Evolutionary conservation across 768 basidiomycete genomes (phyloP).

Genomic region (Punctularia strigosozonata): DNA sequence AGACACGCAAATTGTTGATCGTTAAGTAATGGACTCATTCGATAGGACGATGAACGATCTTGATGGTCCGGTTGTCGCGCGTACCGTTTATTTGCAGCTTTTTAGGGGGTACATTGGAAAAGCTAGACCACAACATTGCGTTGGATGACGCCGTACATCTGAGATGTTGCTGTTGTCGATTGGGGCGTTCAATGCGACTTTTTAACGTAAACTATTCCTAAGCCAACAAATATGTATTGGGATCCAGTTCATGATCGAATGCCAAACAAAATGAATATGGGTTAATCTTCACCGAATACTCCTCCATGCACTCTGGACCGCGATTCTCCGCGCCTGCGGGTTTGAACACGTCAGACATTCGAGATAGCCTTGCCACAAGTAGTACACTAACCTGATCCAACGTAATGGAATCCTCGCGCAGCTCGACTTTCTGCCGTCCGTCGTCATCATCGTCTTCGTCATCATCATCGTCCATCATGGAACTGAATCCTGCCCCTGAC

Average conservation of each 20-base stretch:
- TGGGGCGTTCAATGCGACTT: too few species aligned
- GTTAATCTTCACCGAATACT: slow-evolving; percentile 48
- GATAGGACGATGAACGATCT: slow-evolving; percentile 1
- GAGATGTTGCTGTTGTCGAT: too few species aligned
- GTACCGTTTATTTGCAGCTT: not conserved
- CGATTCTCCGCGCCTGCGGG: slow-evolving; percentile 64
- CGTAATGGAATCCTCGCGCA: slow-evolving; percentile 78
- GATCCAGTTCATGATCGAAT: not conserved
- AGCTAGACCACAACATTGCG: too few species aligned
- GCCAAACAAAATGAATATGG: not conserved
- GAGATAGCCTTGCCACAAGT: slow-evolving; percentile 3
- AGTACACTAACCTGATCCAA: slow-evolving; percentile 68
- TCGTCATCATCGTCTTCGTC: slow-evolving; percentile 47
- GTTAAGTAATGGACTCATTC: not conserved
- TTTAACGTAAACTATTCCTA: too few species aligned
- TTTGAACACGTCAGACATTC: slow-evolving; percentile 4
- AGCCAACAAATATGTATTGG: not conserved
- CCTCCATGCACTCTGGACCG: slow-evolving; percentile 87
- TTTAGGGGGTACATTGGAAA: too few species aligned
- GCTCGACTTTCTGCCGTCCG: slow-evolving; percentile 60
- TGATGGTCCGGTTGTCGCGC: slow-evolving; percentile 2
- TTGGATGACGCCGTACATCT: too few species aligned
- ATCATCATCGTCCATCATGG: slow-evolving; percentile 58
- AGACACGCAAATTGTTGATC: too few species aligned
- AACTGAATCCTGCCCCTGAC: slow-evolving; percentile 21